phyloP scores from a whole-genome alignment of 2,329 filamentous ascomycete genomes.

The Penicillium sp. region DNA sequence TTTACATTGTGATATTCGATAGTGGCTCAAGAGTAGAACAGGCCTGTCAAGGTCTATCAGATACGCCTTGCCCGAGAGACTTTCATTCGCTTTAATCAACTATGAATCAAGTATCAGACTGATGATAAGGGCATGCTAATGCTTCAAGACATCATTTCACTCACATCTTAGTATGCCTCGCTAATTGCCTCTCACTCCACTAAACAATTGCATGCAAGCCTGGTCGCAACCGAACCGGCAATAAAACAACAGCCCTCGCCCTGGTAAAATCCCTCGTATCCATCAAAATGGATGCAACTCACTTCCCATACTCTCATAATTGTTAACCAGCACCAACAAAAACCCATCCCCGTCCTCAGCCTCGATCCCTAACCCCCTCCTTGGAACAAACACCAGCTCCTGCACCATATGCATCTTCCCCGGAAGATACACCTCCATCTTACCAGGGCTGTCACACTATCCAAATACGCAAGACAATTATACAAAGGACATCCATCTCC shows the following conservation, averaged over 20 bases:
- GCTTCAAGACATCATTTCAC: too few relatives aligned
- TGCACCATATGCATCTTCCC: conserved; percentile 42
- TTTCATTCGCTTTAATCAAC: too few relatives aligned
- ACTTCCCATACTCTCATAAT: conserved; percentile 25
- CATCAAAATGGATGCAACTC: conserved; percentile 27
- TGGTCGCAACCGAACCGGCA: conserved; percentile 22
- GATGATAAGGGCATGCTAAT: too few relatives aligned
- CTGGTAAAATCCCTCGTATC: conserved; percentile 18
- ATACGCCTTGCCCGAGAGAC: not conserved
- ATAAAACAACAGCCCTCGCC: conserved; percentile 12
- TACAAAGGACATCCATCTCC: conserved; percentile 44
- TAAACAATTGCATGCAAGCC: conserved; percentile 1
- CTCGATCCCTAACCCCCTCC: not conserved
- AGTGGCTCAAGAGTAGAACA: not conserved
- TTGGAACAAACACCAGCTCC: conserved; percentile 29
- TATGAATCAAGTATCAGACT: too few relatives aligned
- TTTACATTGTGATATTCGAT: not conserved
- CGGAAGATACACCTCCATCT: conserved; percentile 48
- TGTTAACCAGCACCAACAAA: conserved; percentile 26
- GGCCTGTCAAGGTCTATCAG: not conserved
- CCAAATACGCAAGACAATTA: conserved; percentile 52
- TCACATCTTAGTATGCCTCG: too few relatives aligned
- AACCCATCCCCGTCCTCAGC: conserved; percentile 26
- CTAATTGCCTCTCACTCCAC: not conserved
- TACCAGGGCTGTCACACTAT: conserved; percentile 31